Percentiles rank a stretch among this genome's conserved stretches.
Evolutionary conservation across 176 grass and related monocot genomes (phyloP).

Genomic region (Carex parvula): DNA sequence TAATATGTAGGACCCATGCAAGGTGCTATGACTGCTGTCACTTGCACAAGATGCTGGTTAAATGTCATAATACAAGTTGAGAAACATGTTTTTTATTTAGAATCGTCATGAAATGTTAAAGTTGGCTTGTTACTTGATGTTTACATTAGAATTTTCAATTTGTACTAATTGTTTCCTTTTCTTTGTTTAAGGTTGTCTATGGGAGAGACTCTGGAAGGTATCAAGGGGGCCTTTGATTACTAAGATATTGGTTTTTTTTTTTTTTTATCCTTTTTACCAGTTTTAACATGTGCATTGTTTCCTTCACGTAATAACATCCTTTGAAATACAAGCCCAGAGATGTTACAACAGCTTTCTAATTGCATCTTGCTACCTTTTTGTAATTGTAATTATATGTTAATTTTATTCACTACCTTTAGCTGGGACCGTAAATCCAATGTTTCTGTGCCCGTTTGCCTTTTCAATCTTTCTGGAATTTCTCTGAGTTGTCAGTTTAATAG

Average conservation of each 20-base stretch:
- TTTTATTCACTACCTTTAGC: neutral
- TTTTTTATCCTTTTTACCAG: neutral
- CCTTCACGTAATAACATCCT: neutral
- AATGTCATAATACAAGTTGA: neutral
- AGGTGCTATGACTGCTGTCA: neutral
- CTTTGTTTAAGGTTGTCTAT: slow-evolving; percentile 27
- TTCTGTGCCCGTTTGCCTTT: neutral
- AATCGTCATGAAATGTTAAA: neutral
- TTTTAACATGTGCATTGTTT: neutral
- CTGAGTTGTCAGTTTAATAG: neutral
- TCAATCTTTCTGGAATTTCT: neutral
- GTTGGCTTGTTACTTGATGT: neutral
- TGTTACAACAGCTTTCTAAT: neutral
- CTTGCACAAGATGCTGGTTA: neutral
- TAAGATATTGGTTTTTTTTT: neutral
- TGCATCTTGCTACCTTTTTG: neutral
- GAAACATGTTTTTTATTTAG: neutral
- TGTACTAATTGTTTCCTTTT: neutral
- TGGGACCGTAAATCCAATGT: neutral
- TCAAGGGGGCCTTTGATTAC: slow-evolving; percentile 36
- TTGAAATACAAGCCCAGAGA: neutral
- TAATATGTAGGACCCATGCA: neutral
- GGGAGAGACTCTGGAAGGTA: slow-evolving; percentile 39
- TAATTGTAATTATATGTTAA: neutral
- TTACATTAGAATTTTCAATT: neutral